Base-by-base conservation (phyloP, 1,284 basidiomycete species). In the Neolentinus lepideus region DNA sequence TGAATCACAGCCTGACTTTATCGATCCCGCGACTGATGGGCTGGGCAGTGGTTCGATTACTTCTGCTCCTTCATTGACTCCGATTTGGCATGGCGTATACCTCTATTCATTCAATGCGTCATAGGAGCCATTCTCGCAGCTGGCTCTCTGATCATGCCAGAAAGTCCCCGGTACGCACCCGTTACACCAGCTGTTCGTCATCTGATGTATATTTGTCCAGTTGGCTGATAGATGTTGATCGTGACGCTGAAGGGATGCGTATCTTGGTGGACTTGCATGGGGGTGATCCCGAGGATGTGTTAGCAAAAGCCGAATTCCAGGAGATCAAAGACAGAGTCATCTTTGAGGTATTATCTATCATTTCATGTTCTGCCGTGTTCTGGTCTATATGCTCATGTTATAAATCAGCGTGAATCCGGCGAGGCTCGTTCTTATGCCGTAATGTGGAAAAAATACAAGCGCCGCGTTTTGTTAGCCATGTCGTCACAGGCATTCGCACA, bases 401-500 rank as follows among this genome's bases (percentile, higher is more conserved):
- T 9, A 14, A 29, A 19, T 61, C 69, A 81, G 88, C 86, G 85
- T 31, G 80, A 82, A 57, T 79, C 79, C 16, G 87, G 88, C n/a
- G 92, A 93, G 62, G 86, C 79, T 57, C 81, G 94, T 56, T 84
- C 88, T 10, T 98, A 98, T 72, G 69, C 71, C 35, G 80, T 81
- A 43, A 92, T 98, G 84, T 97, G 94, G 92, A 84, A 72, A 62
- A 82, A 84, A 61, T 98, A 98, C 71, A 89, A 90, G 63, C 85
- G 87, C 47, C 83, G 95, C 48, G 94, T 98, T 3, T 70, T 98
- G 60, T 85, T 98, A 58, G 96, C 95, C n/a, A 96, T 96, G 92
- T 94, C 92, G 19, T 93, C 92, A 59, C 96, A 98, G 69, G 89
- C 91, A 56, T 98, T 98, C 69, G 95, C 95, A 51, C 96, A 98